These are phyloP conservation scores for Aspergillus funiculosus DNA, from an alignment of 495 filamentous ascomycete species.

Conservation along the genomic window DNA sequence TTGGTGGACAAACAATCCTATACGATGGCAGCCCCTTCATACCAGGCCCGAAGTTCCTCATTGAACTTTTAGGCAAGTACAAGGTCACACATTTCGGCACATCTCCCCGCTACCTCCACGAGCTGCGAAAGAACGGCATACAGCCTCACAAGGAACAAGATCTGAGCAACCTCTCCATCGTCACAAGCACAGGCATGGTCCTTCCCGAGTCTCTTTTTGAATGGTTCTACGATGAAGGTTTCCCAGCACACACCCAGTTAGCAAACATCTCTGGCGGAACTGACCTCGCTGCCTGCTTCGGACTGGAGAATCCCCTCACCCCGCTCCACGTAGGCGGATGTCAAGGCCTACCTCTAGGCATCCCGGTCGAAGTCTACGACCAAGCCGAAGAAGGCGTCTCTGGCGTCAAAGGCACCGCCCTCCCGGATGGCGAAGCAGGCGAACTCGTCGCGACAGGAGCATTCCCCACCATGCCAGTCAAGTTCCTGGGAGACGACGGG, in stretches of 20 bases:
- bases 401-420: conserved; percentile 42
- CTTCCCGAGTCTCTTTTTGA: conserved; percentile 65
- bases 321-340: conserved; percentile 69
- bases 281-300: conserved; percentile 70
- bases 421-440: conserved; percentile 58
- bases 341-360: conserved; percentile 57
- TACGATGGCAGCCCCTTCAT: conserved; percentile 77
- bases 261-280: conserved; percentile 74
- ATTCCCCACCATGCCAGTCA: conserved; percentile 70
- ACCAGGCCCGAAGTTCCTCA: conserved; percentile 54
- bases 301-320: conserved; percentile 58
- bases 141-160: conserved; percentile 56
- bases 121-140: conserved; percentile 55
- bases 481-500: conserved; percentile 60
- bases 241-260: conserved; percentile 57
- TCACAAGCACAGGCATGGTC: conserved; percentile 74
- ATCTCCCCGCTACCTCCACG: conserved; percentile 68
- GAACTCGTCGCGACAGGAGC: conserved; percentile 63
- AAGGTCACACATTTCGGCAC: conserved; percentile 56
- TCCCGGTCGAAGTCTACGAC: conserved; percentile 63
- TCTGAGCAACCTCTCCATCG: conserved; percentile 50
- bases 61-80: conserved; percentile 43
- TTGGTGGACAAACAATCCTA: conserved; percentile 53
- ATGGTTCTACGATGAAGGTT: conserved; percentile 79
- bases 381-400: conserved; percentile 48